phyloP scores from a whole-genome alignment of 352 stramenopile species.

The Phytophthora crassamura region DNA sequence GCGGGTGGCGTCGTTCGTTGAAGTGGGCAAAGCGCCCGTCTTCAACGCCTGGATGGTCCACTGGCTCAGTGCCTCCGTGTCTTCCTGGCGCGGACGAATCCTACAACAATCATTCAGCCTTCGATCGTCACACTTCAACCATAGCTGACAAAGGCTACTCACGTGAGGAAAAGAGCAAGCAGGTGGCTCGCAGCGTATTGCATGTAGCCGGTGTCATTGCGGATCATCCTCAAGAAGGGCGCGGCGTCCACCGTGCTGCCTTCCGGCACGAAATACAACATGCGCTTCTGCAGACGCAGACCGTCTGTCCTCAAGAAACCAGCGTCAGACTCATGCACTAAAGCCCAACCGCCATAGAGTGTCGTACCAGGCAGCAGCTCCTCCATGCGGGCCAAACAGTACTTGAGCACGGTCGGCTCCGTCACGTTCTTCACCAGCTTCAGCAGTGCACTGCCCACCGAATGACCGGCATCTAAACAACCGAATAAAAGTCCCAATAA shows the following conservation, averaged over 20 bases:
- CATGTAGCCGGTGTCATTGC: conserved; percentile 87
- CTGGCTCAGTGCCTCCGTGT: conserved; percentile 80
- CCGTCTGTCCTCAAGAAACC: conserved; percentile 51
- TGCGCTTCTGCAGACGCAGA: conserved; percentile 78
- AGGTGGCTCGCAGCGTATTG: conserved; percentile 84
- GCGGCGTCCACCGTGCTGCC: conserved; percentile 77
- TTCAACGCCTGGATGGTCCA: conserved; percentile 83
- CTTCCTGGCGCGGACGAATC: conserved; percentile 79
- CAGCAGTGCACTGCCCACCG: conserved; percentile 69
- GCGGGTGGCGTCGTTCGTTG: conserved; percentile 72
- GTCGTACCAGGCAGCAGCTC: conserved; percentile 76
- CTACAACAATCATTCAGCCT: conserved; percentile 26
- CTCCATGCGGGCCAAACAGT: conserved; percentile 88
- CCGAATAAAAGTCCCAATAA: not conserved
- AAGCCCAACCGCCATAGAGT: not conserved
- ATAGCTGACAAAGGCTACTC: conserved; percentile 8
- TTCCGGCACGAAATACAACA: conserved; percentile 81
- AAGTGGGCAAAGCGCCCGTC: conserved; percentile 51
- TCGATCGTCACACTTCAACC: not conserved
- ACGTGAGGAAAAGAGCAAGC: conserved; percentile 88
- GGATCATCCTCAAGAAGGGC: conserved; percentile 84
- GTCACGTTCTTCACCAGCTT: conserved; percentile 92
- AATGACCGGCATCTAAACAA: conserved; percentile 62
- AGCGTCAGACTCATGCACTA: conserved; percentile 2
- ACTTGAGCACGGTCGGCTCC: conserved; percentile 87